A percentile compares a stretch with the other conserved stretches of the same genome.
phyloP scores from a whole-genome alignment of 2,329 filamentous ascomycete genomes.

The Neocatenulostroma microsporum region DNA sequence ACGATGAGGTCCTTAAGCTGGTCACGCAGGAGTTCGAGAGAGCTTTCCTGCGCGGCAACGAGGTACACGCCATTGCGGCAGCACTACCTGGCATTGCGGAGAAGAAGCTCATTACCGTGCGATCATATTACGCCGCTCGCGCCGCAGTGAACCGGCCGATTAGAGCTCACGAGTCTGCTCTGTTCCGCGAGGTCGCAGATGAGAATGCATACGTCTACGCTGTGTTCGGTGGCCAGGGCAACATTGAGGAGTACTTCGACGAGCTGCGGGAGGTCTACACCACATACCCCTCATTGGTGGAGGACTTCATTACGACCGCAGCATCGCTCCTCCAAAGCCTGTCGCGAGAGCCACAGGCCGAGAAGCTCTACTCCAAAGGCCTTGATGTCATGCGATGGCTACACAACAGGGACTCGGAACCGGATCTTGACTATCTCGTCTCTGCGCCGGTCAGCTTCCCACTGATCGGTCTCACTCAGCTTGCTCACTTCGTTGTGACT shows the following conservation, averaged over 20 bases:
- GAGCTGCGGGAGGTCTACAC: slow-evolving; percentile 86
- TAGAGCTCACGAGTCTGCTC: slow-evolving; percentile 85
- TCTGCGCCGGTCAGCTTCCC: slow-evolving; percentile 92
- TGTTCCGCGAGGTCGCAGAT: slow-evolving; percentile 81
- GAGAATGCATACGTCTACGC: slow-evolving; percentile 79
- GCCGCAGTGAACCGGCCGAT: slow-evolving; percentile 76
- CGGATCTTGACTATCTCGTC: slow-evolving; percentile 90
- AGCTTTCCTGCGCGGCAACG: slow-evolving; percentile 87
- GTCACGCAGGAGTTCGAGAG: slow-evolving; percentile 94
- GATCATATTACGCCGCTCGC: slow-evolving; percentile 86
- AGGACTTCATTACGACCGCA: slow-evolving; percentile 71
- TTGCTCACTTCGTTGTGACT: slow-evolving; percentile 90
- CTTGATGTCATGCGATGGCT: slow-evolving; percentile 92
- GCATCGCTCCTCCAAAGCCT: slow-evolving; percentile 83
- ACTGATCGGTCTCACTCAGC: slow-evolving; percentile 87
- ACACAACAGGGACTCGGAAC: slow-evolving; percentile 76
- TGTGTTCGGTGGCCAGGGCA: slow-evolving; percentile 94
- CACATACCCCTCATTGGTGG: slow-evolving; percentile 85
- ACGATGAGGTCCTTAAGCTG: slow-evolving; percentile 86
- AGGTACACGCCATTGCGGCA: slow-evolving; percentile 84
- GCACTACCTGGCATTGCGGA: slow-evolving; percentile 78
- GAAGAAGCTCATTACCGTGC: slow-evolving; percentile 86
- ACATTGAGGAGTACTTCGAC: slow-evolving; percentile 99
- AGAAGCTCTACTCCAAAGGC: slow-evolving; percentile 96
- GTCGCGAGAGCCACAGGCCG: slow-evolving; percentile 71